phyloP scores from a whole-genome alignment of 169 alveolate species.

The Miamiensis avidus region DNA sequence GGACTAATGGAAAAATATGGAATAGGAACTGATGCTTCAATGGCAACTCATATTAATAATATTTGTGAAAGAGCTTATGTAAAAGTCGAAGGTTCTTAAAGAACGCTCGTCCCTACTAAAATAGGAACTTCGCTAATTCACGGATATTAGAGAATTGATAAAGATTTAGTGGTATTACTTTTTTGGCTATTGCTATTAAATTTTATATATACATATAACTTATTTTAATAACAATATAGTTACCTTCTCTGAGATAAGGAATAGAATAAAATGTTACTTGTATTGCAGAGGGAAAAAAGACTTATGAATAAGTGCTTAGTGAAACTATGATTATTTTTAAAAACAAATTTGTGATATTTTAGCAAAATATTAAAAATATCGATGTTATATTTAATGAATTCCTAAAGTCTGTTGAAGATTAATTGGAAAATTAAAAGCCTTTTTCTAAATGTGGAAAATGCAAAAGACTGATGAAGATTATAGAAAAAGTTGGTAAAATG shows the following conservation, averaged over 20 bases:
- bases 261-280: constrained; percentile 35
- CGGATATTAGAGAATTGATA: constrained; percentile 46
- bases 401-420: constrained; percentile 6
- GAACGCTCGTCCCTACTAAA: constrained; percentile 46
- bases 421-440: constrained; percentile 4
- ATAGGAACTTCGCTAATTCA: constrained; percentile 26
- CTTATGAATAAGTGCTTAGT: constrained; percentile 25
- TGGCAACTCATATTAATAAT: constrained; percentile 98
- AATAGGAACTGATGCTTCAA: constrained; percentile 99
- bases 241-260: constrained; percentile 31
- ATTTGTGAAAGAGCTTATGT: constrained; percentile 95
- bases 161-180: constrained; percentile 34
- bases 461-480: constrained; percentile 29
- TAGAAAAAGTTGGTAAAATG: constrained; percentile 12
- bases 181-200: too few relatives aligned
- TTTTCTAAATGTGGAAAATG: constrained; percentile 45
- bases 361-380: constrained; percentile 24
- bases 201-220: too few relatives aligned
- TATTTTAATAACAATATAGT: too few relatives aligned
- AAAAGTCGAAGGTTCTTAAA: constrained; percentile 23
- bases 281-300: constrained; percentile 32
- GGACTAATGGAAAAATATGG: constrained; percentile 96
- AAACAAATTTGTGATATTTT: constrained; percentile 12
- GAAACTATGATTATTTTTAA: constrained; percentile 24
- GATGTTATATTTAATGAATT: constrained; percentile 3